Base-by-base conservation (phyloP, 176 grass and related monocot species). In the Triticum turgidum region DNA sequence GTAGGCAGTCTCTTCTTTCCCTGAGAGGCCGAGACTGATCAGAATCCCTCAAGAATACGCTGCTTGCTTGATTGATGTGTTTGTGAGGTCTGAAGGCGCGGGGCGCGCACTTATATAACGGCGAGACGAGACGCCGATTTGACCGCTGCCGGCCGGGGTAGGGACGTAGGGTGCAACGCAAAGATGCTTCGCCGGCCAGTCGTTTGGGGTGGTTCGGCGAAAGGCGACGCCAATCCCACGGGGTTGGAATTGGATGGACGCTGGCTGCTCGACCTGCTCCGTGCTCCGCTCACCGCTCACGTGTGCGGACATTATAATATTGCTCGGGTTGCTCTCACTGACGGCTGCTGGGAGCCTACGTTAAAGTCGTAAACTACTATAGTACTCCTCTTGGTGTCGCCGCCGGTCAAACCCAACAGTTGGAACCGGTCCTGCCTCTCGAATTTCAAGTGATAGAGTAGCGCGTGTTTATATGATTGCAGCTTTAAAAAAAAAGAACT, bases 91-190 rank as follows among this genome's bases (percentile, higher is more conserved):
- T 39, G 81, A 32, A 61, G 84, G 27, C 1, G 9, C 56, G 51
- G 7, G 49, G 15, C 18, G 42, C 8, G 17, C 41, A 13, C 20
- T 80, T 84, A 30, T 87, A 84, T 87, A 87, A 7, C 61, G 80
- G 74, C 56, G n/a, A 59, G 79, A 65, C 66, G 71, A 58, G 79
- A 65, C 66, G 71, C 82, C 52, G 49, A 52, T 70, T 66, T 86
- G 84, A 83, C 73, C 80, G 24, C 54, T 54, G 73, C 9, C 9
- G 17, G 33, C 7, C 7, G 74, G 42, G 11, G 74, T 35, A 35
- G 34, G 34, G 33, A 34, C 33, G 34, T 2, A 51, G 47, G 2
- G 6, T 42, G 52, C 21, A 32, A 25, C 15, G 74, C 69, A 11
- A 35, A 59, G 58, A 68, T 68, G 87, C 45, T 82, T 82, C 78